phyloP scores from a whole-genome alignment of 306 rosid genomes.

The Mucuna pruriens region DNA sequence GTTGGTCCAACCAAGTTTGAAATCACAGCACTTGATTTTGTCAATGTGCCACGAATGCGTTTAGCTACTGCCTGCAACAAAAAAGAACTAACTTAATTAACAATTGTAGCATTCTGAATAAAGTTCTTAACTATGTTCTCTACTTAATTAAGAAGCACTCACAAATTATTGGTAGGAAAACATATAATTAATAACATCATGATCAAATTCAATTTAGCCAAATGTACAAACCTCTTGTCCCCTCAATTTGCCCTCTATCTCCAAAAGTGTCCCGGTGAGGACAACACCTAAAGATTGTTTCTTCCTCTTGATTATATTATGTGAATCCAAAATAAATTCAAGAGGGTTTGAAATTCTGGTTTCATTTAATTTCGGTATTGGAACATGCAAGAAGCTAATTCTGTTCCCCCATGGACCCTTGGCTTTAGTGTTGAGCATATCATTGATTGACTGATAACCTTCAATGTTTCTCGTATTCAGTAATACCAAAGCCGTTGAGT shows the following conservation, averaged over 20 bases:
- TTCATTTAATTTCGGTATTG: slow-evolving; percentile 52
- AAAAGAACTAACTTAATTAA: neutral
- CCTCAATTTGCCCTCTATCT: slow-evolving; percentile 50
- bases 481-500: slow-evolving; percentile 57
- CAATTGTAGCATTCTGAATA: neutral
- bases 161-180: neutral
- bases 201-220: neutral
- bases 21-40: slow-evolving; percentile 55
- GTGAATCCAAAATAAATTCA: slow-evolving; percentile 53
- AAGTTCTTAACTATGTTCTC: too few relatives aligned
- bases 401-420: slow-evolving; percentile 64
- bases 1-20: slow-evolving; percentile 64
- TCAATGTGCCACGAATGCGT: slow-evolving; percentile 45
- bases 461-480: slow-evolving; percentile 61
- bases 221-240: slow-evolving; percentile 56
- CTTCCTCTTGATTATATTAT: slow-evolving; percentile 51
- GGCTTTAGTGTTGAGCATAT: slow-evolving; percentile 52
- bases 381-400: slow-evolving; percentile 52
- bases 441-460: slow-evolving; percentile 56
- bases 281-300: slow-evolving; percentile 51
- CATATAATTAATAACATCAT: neutral
- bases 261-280: slow-evolving; percentile 45
- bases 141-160: neutral
- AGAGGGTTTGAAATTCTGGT: slow-evolving; percentile 47
- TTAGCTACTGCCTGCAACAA: slow-evolving; percentile 53